Conservation (phyloP, 2,329 filamentous ascomycete genomes). For the Fusarium sambucinum region DNA sequence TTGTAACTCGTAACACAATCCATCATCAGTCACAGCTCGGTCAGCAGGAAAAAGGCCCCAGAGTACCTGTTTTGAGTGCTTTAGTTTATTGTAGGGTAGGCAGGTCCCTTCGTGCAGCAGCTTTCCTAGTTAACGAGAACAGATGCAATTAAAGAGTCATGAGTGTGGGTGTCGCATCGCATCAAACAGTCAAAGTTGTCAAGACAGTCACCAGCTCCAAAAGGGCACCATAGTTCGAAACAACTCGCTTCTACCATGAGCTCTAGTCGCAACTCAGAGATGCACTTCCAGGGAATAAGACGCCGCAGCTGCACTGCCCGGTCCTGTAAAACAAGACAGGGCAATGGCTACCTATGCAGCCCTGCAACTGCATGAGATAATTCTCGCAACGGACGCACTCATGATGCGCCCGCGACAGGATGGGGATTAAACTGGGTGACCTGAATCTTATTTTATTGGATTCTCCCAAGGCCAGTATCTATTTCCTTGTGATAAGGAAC, state of each 20-base stretch:
- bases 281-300: slow-evolving; percentile 18
- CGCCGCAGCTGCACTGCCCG: slow-evolving; percentile 29
- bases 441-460: slow-evolving; percentile 12
- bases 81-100: slow-evolving; percentile 29
- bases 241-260: slow-evolving; percentile 19
- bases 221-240: not conserved
- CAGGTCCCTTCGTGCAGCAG: slow-evolving; percentile 17
- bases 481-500: slow-evolving; percentile 18
- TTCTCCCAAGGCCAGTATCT: not conserved
- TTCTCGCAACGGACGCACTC: slow-evolving; percentile 33
- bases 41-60: slow-evolving; percentile 14
- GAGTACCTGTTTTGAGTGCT: not conserved
- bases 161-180: slow-evolving; percentile 14
- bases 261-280: slow-evolving; percentile 21
- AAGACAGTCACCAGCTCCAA: slow-evolving; percentile 5
- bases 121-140: slow-evolving; percentile 28
- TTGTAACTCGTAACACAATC: slow-evolving; percentile 12
- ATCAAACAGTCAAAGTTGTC: slow-evolving; percentile 14
- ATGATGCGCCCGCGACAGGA: slow-evolving; percentile 26
- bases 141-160: slow-evolving; percentile 45
- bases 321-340: slow-evolving; percentile 4
- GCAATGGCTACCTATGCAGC: slow-evolving; percentile 17
- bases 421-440: slow-evolving; percentile 10
- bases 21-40: slow-evolving; percentile 36
- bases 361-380: slow-evolving; percentile 28